Base-by-base conservation (phyloP, 192 early-diverging fungal genomes). In the Coemansia sp. region DNA sequence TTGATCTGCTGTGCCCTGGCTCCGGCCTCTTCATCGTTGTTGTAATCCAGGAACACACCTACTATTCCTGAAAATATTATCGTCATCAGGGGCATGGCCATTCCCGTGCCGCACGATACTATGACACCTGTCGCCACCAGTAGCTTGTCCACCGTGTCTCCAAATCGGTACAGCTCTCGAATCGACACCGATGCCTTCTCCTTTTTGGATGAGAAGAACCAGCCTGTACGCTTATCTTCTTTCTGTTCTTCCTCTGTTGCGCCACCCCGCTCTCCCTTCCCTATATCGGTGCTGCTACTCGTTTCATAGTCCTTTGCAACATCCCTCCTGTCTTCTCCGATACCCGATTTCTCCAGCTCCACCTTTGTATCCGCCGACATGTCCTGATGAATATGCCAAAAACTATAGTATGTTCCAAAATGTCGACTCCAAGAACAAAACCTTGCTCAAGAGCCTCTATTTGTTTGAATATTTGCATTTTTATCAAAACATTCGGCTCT, bases 161-260 rank as follows among this genome's bases (percentile, higher is more conserved):
- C 85, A 64, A 89, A 95, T 20, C 88, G 84, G 60, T 85, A 92
- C 11, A 95, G 75, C 67, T 86, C 65, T 17, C 82, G 25, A 30
- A 89, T 64, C 4, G 85, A 65, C 3, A 92, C 77, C 45, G 76
- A 38, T 4, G 84, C 82, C 53, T 74, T 47, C 50, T 79, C 40
- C 81, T 80, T 45, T 48, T 42, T 55, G 53, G 58, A 17, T 33
- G 3, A 2, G 22, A 42, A 64, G 38, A 36, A 42, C 3, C 53
- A n/a, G n/a, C n/a, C n/a, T n/a, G n/a, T n/a, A n/a, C n/a, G n/a
- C n/a, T n/a, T n/a, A n/a, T n/a, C n/a, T n/a, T n/a, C n/a, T n/a
- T n/a, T 45, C 53, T 7, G 1, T 25, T 48, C 45, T 25, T 25
- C 25, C 23, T 25, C 22, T 48, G 22, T 3, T 13, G 23, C 23